Conservation (phyloP, 305 asterid species). For the Stenogyne calaminthoides region DNA sequence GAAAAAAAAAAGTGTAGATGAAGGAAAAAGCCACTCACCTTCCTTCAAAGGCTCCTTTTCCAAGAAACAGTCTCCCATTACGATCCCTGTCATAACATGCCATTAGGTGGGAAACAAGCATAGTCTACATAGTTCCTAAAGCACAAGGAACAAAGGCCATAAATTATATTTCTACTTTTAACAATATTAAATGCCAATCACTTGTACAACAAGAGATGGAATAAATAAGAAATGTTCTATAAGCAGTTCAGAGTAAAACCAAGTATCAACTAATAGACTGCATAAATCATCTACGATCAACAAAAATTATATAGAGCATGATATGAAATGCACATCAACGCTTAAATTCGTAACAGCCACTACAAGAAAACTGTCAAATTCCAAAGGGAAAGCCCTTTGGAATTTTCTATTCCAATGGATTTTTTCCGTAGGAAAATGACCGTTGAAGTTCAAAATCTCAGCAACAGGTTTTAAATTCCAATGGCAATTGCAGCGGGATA, state of each 20-base stretch:
- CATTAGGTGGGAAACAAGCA: slow-evolving; percentile 17
- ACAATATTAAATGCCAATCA: not conserved
- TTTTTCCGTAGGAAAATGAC: too few species aligned
- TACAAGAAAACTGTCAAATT: too few species aligned
- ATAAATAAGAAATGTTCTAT: not conserved
- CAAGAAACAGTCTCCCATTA: slow-evolving; percentile 39
- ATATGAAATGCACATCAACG: not conserved
- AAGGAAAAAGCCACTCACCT: slow-evolving; percentile 30
- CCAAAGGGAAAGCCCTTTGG: too few species aligned
- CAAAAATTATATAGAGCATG: not conserved
- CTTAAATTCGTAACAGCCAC: not conserved
- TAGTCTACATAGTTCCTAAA: not conserved
- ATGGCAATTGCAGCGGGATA: too few species aligned
- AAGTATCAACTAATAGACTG: not conserved
- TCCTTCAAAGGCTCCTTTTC: slow-evolving; percentile 33
- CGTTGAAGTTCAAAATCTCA: too few species aligned
- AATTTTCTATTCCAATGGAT: too few species aligned
- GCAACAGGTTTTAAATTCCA: too few species aligned
- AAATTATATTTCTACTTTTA: not conserved
- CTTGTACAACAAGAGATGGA: not conserved
- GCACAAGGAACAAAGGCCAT: not conserved
- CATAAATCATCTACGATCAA: not conserved
- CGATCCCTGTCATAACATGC: slow-evolving; percentile 37
- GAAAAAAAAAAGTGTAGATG: not conserved
- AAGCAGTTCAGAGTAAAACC: not conserved